These are phyloP conservation scores for Glomus cerebriforme DNA, from an alignment of 192 early-diverging fungal genomes.

Conservation along the genomic window DNA sequence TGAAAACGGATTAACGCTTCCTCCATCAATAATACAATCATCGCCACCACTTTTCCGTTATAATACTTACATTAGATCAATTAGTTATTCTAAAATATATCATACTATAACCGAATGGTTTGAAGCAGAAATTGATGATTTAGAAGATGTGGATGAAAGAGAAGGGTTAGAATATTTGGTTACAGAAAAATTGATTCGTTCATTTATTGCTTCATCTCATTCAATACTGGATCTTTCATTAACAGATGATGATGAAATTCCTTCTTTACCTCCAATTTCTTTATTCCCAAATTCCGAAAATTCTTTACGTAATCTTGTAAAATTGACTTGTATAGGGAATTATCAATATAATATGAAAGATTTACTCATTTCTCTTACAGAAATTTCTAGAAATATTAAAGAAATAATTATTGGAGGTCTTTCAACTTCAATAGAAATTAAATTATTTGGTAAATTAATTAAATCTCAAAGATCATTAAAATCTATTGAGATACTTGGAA, in stretches of 20 bases:
- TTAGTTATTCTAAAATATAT: background rate
- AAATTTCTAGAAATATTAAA: background rate
- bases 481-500: background rate
- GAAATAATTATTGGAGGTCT: background rate
- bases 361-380: background rate
- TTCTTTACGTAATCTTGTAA: background rate
- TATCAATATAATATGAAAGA: background rate
- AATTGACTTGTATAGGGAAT: background rate
- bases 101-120: background rate
- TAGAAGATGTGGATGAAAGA: background rate
- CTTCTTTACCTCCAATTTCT: background rate
- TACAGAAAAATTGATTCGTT: background rate
- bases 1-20: background rate
- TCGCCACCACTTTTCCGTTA: background rate
- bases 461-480: background rate
- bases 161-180: background rate
- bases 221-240: background rate
- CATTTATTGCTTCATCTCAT: background rate
- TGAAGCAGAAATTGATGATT: background rate
- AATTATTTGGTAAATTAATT: conserved; percentile 1
- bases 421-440: background rate
- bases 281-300: background rate
- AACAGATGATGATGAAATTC: background rate
- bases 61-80: background rate
- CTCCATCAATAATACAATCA: background rate